Base-by-base conservation (phyloP, 257 asterid genomes). In the Cinchona pubescens region DNA sequence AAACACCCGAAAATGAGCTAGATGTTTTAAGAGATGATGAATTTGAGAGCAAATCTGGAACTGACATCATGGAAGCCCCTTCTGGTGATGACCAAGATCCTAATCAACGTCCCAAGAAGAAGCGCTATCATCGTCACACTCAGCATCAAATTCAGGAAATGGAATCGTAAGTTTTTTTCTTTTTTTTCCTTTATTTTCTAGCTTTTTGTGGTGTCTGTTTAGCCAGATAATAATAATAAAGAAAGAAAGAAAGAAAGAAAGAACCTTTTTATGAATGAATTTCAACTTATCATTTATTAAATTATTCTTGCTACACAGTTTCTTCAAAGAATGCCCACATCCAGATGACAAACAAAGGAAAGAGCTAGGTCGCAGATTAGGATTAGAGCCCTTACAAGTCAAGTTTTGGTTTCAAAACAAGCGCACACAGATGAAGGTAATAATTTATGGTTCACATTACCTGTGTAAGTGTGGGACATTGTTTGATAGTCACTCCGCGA, bases 351-450 rank as follows among this genome's bases (percentile, higher is more conserved):
- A 94, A 37, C 97, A 92, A 83, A 87, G 98, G 89, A 94, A 90
- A 72, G 97, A 94, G 82, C 88, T 94, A 0, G 97, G 98, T 56
- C 90, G 95, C 7, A 80, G 92, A 30, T 80, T 94, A 79, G 82
- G 78, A 9, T 70, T 94, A 30, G 98, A 89, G 71, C 97, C 98
- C 19, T 79, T 92, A 87, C 98, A 94, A 77, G 92, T 94, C 34
- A 94, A 94, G 56, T 94, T 94, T 78, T 94, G 98, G 98, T 94
- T 94, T 78, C 98, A 93, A 66, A 93, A 93, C 87, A 94, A 94
- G 76, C 96, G 98, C 25, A 94, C 98, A 0, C 84, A 81, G 25
- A 81, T 81, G 81, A 81, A 81, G 81, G 84, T 76, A 48, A 53
- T 5, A 21, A 12, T 30, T 30, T n/a, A 12, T 21, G 37, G 27